A percentile compares a stretch with the other conserved stretches of the same genome.
phyloP scores from a whole-genome alignment of 139 green algal species.

The Edaphochlamys debaryana region DNA sequence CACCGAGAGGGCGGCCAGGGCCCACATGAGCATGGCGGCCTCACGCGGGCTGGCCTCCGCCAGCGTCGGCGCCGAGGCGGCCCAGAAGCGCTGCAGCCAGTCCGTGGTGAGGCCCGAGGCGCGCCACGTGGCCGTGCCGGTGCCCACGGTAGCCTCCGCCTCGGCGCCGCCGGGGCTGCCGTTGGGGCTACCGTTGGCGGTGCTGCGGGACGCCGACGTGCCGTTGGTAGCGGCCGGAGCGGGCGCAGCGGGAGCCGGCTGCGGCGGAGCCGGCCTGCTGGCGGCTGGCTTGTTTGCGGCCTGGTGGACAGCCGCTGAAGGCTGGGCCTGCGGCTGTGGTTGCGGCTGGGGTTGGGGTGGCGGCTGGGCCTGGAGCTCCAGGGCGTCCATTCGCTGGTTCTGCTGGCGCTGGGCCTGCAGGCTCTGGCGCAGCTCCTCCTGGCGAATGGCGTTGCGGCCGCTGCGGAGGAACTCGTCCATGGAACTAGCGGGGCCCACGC shows the following conservation, averaged over 20 bases:
- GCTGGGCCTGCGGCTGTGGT: not conserved
- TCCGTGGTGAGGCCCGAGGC: constrained; percentile 20
- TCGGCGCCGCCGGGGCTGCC: not conserved
- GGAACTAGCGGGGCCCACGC: not conserved
- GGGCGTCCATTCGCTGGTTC: no score
- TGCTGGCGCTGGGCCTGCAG: not conserved
- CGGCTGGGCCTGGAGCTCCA: not conserved
- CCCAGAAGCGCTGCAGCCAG: constrained; percentile 23
- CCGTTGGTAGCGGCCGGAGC: no score
- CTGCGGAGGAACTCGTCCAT: constrained; percentile 27
- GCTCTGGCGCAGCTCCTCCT: not conserved
- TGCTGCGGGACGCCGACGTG: no score
- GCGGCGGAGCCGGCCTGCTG: no score
- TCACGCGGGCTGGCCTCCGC: not conserved
- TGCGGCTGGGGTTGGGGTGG: not conserved
- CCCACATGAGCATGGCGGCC: constrained; percentile 30
- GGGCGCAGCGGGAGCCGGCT: no score
- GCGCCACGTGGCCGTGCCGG: not conserved
- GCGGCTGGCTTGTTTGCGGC: no score
- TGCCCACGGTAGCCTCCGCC: not conserved
- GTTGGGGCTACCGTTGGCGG: not conserved
- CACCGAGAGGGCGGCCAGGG: not conserved
- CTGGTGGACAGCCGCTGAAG: no score
- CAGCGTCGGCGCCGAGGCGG: not conserved
- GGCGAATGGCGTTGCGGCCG: not conserved